A percentile compares a stretch with the other conserved stretches of the same genome.
Evolutionary conservation across 495 filamentous ascomycete species (phyloP).

Genomic region (Hypomontagnella monticulosa): DNA sequence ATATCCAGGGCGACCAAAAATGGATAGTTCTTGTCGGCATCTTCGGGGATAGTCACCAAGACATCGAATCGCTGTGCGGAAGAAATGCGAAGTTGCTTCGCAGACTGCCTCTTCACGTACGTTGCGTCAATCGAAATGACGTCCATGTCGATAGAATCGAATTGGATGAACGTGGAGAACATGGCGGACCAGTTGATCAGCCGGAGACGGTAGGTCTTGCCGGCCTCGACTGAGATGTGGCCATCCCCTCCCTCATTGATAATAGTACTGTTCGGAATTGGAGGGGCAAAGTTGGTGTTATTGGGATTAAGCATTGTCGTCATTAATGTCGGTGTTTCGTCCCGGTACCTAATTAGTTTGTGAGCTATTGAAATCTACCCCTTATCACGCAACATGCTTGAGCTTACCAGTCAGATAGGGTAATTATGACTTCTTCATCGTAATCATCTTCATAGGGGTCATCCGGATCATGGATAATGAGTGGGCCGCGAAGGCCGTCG

Average conservation of each 20-base stretch:
- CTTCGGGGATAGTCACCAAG: slow-evolving; percentile 51
- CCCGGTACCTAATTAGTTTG: slow-evolving; percentile 67
- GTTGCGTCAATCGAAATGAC: slow-evolving; percentile 64
- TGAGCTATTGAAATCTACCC: slow-evolving; percentile 43
- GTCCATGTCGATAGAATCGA: slow-evolving; percentile 69
- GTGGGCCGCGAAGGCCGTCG: slow-evolving; percentile 76
- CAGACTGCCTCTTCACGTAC: slow-evolving; percentile 48
- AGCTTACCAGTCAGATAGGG: slow-evolving; percentile 70
- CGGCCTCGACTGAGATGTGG: slow-evolving; percentile 68
- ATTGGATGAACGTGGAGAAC: slow-evolving; percentile 67
- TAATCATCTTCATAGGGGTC: slow-evolving; percentile 71
- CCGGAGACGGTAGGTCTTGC: slow-evolving; percentile 80
- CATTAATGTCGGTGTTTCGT: slow-evolving; percentile 64
- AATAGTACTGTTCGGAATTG: slow-evolving; percentile 67
- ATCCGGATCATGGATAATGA: slow-evolving; percentile 75
- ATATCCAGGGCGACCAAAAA: slow-evolving; percentile 62
- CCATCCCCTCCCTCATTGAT: slow-evolving; percentile 72
- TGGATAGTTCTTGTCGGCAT: slow-evolving; percentile 63
- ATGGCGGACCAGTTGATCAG: slow-evolving; percentile 78
- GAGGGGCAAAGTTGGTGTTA: slow-evolving; percentile 66
- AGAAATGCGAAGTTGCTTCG: slow-evolving; percentile 56
- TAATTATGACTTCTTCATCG: slow-evolving; percentile 68
- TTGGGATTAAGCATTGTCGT: slow-evolving; percentile 60
- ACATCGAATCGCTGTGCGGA: slow-evolving; percentile 74
- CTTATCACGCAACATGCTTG: slow-evolving; percentile 52